Evolutionary conservation across 768 basidiomycete genomes (phyloP).

Genomic region (Pleurotus pulmonarius): DNA sequence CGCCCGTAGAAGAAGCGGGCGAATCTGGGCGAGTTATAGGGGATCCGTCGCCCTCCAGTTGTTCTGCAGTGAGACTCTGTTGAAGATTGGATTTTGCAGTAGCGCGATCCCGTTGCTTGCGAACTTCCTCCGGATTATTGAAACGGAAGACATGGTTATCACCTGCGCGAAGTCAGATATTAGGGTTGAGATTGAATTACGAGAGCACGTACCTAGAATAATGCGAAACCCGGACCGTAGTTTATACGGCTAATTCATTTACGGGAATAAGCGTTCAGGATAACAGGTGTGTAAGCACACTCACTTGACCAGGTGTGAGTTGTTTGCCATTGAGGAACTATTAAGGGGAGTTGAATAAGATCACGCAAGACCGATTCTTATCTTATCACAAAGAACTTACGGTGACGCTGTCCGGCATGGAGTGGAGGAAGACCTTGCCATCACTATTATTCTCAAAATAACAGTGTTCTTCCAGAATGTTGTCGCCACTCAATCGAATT

Average conservation of each 20-base stretch:
- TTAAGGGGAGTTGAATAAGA: slow-evolving; percentile 10
- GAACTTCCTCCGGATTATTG: slow-evolving; percentile 93
- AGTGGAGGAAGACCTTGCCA: slow-evolving; percentile 79
- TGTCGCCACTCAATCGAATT: slow-evolving; percentile 89
- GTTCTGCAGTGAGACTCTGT: slow-evolving; percentile 60
- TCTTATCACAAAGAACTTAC: slow-evolving; percentile 38
- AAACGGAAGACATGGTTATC: slow-evolving; percentile 98
- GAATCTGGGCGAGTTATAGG: slow-evolving; percentile 76
- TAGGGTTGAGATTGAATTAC: slow-evolving; percentile 12
- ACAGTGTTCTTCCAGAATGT: slow-evolving; percentile 92
- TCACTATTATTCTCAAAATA: slow-evolving; percentile 76
- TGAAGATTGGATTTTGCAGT: slow-evolving; percentile 68
- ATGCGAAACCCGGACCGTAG: slow-evolving; percentile 94
- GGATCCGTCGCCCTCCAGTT: slow-evolving; percentile 51
- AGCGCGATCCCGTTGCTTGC: slow-evolving; percentile 83
- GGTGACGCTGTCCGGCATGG: slow-evolving; percentile 78
- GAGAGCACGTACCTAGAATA: slow-evolving; percentile 70
- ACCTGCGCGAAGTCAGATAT: slow-evolving; percentile 39
- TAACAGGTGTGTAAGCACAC: slow-evolving; percentile 18
- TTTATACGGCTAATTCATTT: slow-evolving; percentile 57
- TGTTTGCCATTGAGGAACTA: slow-evolving; percentile 95
- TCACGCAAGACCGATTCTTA: slow-evolving; percentile 1
- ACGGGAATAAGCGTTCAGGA: slow-evolving; percentile 16
- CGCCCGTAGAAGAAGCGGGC: slow-evolving; percentile 64
- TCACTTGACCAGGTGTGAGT: slow-evolving; percentile 70